These are phyloP conservation scores for Lotus japonicus DNA, from an alignment of 306 rosid species.

Conservation along the genomic window DNA sequence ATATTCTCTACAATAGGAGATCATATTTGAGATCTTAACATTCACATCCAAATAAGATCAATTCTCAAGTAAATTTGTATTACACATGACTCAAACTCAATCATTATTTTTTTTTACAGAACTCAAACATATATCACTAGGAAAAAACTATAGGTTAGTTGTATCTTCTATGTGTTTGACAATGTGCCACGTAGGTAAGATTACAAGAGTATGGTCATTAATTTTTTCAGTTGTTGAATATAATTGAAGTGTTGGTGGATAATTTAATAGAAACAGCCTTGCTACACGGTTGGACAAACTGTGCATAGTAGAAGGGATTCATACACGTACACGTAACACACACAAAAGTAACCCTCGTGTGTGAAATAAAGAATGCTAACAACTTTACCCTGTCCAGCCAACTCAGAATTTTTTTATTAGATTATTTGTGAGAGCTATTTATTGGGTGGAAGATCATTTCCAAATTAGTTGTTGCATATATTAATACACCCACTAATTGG, in stretches of 20 bases:
- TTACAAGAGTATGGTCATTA: neutral
- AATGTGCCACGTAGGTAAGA: constrained; percentile 21
- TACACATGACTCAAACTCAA: too few species aligned
- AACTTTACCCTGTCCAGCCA: neutral
- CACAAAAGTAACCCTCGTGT: neutral
- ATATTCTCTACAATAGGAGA: too few species aligned
- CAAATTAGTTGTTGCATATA: constrained; percentile 3
- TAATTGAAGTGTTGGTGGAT: constrained; percentile 21
- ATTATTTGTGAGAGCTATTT: neutral
- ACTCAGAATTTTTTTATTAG: neutral
- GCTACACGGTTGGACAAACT: constrained; percentile 24
- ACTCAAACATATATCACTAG: too few species aligned
- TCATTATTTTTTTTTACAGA: too few species aligned
- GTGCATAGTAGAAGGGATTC: neutral
- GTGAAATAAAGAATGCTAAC: constrained; percentile 4
- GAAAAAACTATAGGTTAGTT: too few species aligned
- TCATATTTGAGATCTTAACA: too few species aligned
- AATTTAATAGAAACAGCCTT: constrained; percentile 29
- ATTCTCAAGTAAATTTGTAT: too few species aligned
- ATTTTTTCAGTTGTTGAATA: constrained; percentile 13
- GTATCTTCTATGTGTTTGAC: constrained; percentile 21
- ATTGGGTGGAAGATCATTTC: constrained; percentile 12
- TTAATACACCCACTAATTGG: neutral
- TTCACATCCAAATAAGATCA: too few species aligned
- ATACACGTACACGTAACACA: too few species aligned